Conservation (phyloP, 106 monocot genomes). For the Xerophyta viscosa region DNA sequence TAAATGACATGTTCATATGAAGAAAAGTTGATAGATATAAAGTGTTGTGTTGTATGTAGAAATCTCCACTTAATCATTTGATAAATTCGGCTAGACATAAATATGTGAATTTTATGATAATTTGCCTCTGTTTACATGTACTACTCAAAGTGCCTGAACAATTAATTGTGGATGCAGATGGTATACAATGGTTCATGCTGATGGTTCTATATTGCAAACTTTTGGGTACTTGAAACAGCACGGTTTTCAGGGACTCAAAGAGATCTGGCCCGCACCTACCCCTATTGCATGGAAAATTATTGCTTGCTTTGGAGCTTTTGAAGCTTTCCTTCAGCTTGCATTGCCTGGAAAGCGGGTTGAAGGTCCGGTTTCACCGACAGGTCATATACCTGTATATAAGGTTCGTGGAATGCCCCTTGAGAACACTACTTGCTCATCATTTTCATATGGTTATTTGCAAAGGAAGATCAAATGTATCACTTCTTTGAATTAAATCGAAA, state of each 20-base stretch:
- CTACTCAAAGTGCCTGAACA: too few species aligned
- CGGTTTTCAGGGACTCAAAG: constrained; percentile 62
- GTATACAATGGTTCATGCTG: constrained; percentile 98
- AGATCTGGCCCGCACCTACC: constrained; percentile 78
- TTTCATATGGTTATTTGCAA: too few species aligned
- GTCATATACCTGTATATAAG: constrained; percentile 92
- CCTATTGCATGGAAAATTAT: constrained; percentile 85
- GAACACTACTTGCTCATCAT: background rate
- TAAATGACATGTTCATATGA: too few species aligned
- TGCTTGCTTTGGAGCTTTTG: constrained; percentile 72
- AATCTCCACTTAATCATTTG: too few species aligned
- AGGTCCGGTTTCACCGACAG: constrained; percentile 83
- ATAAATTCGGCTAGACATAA: too few species aligned
- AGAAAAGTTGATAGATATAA: too few species aligned
- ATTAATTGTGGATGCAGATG: constrained; percentile 42
- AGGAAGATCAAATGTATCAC: too few species aligned
- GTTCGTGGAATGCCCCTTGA: constrained; percentile 28
- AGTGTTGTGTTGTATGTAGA: too few species aligned
- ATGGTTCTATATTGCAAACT: constrained; percentile 72
- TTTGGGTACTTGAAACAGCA: constrained; percentile 53
- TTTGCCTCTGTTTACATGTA: too few species aligned
- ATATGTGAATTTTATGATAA: too few species aligned
- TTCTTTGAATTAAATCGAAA: too few species aligned
- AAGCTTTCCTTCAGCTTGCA: constrained; percentile 77
- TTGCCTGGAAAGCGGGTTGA: constrained; percentile 82